These are phyloP conservation scores for Gossypium rotundifolium DNA, from an alignment of 345 rosid genomes.

Conservation along the genomic window DNA sequence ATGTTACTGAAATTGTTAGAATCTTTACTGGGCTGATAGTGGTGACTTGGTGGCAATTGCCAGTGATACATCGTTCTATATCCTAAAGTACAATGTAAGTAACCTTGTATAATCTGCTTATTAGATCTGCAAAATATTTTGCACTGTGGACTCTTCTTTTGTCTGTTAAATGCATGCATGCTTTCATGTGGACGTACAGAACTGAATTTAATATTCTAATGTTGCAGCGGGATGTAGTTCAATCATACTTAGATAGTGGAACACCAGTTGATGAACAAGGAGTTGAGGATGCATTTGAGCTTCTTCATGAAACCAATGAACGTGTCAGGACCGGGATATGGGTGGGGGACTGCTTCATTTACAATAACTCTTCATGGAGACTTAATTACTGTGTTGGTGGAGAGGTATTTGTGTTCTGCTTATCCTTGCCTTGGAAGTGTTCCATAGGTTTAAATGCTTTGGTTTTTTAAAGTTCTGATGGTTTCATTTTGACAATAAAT, in stretches of 20 bases:
- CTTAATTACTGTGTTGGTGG: conserved; percentile 99
- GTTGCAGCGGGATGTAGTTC: conserved; percentile 84
- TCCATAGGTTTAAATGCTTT: background rate
- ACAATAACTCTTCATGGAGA: conserved; percentile 94
- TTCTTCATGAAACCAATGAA: conserved; percentile 96
- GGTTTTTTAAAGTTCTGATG: background rate
- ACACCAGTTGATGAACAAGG: conserved; percentile 90
- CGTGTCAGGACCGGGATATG: conserved; percentile 97
- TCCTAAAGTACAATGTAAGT: conserved; percentile 86
- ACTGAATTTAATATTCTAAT: conserved; percentile 19
- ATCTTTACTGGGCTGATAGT: conserved; percentile 98
- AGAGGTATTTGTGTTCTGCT: conserved; percentile 53
- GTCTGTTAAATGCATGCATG: background rate
- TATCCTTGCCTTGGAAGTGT: conserved; percentile 6
- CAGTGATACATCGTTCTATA: conserved; percentile 93
- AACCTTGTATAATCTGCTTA: conserved; percentile 2
- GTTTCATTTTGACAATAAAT: background rate
- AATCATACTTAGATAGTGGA: conserved; percentile 84
- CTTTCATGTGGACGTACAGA: background rate
- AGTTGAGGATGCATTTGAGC: conserved; percentile 98
- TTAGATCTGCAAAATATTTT: conserved; percentile 10
- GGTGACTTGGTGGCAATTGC: conserved; percentile 98
- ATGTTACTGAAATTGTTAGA: conserved; percentile 43
- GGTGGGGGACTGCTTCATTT: conserved; percentile 99
- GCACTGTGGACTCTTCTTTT: background rate